These are phyloP conservation scores for Aspergillus biplanus DNA, from an alignment of 495 filamentous ascomycete genomes.

Conservation along the genomic window DNA sequence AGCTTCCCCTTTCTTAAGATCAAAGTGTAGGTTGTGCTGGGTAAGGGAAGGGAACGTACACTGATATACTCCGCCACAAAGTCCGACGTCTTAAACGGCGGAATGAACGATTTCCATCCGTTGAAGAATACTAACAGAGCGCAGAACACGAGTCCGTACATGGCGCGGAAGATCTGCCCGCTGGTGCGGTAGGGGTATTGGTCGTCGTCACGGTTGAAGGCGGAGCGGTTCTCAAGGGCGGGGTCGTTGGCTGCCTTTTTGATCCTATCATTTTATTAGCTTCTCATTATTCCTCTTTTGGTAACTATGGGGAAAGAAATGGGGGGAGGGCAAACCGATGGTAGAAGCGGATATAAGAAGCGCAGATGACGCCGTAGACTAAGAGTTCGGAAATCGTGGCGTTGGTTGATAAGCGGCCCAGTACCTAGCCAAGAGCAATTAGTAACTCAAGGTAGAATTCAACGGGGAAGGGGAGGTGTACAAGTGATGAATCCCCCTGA, in stretches of 20 bases:
- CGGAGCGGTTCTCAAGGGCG: not conserved
- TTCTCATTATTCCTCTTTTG: not conserved
- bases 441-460: too few species aligned
- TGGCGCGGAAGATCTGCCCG: not conserved
- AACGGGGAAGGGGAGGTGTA: not conserved
- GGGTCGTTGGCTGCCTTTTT: not conserved
- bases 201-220: not conserved
- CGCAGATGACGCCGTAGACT: not conserved
- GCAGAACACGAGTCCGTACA: not conserved
- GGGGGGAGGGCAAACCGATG: not conserved
- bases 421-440: not conserved
- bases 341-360: not conserved
- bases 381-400: not conserved
- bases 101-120: not conserved
- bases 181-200: not conserved
- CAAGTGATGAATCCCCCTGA: not conserved
- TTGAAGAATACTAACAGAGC: not conserved
- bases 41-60: not conserved
- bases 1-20: too few species aligned
- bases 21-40: too few species aligned
- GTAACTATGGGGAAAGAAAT: not conserved
- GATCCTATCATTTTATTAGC: not conserved
- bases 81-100: not conserved
- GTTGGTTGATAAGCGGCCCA: not conserved
- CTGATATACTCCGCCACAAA: not conserved